Evolutionary conservation across 2,329 filamentous ascomycete species (phyloP).

Genomic region (Colletotrichum endophyticum): DNA sequence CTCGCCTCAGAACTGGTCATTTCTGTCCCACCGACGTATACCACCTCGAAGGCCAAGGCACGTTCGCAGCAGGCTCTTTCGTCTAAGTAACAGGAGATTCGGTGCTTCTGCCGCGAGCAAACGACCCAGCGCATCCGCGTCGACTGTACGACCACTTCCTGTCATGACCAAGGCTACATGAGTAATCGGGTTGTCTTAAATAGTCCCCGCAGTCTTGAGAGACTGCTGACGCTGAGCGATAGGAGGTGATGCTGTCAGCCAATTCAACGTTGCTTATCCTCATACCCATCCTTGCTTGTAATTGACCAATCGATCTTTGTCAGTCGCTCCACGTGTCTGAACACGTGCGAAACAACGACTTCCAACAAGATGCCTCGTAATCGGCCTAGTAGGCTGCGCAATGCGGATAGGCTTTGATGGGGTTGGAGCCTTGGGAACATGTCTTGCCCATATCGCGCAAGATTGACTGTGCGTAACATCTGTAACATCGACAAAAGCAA

Average conservation of each 20-base stretch:
- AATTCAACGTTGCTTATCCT: neutral
- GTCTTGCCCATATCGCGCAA: accelerated
- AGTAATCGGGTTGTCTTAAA: accelerated
- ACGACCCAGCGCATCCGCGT: neutral
- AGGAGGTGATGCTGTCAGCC: neutral
- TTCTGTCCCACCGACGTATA: neutral
- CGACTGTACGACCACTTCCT: accelerated
- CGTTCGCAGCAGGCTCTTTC: neutral
- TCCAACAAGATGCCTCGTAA: accelerated
- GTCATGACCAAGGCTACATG: neutral
- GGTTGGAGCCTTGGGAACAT: accelerated
- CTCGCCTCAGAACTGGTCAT: no score
- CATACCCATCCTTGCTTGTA: neutral
- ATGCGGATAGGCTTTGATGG: neutral
- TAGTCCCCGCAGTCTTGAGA: accelerated
- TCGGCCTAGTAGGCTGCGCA: neutral
- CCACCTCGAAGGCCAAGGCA: accelerated
- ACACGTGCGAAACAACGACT: neutral
- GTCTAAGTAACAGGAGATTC: neutral
- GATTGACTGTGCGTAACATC: accelerated
- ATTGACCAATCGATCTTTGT: neutral
- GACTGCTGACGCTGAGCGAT: accelerated
- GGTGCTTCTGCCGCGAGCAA: neutral
- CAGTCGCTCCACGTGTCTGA: neutral
- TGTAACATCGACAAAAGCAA: neutral